These are phyloP conservation scores for Colletotrichum liaoningense DNA, from an alignment of 2,329 filamentous ascomycete species.

Conservation along the genomic window DNA sequence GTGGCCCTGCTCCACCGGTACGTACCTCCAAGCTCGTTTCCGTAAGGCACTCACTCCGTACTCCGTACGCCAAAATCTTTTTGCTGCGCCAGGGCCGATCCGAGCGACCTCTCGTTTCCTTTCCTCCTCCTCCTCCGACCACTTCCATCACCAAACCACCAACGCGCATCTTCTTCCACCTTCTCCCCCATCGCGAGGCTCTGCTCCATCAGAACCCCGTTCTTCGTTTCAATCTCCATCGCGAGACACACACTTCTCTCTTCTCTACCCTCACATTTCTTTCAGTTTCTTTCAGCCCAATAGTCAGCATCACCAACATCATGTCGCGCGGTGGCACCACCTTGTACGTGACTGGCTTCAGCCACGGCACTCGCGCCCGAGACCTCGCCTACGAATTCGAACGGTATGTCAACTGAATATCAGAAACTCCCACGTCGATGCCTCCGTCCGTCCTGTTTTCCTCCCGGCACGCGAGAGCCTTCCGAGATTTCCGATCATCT, in stretches of 20 bases:
- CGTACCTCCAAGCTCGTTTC: conserved; percentile 4
- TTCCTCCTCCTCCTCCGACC: conserved; percentile 23
- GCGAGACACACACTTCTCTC: background rate
- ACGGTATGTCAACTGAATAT: conserved; percentile 85
- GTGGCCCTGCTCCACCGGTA: background rate
- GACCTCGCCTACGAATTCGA: conserved; percentile 99
- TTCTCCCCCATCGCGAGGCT: conserved; percentile 4
- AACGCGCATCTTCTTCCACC: conserved; percentile 20
- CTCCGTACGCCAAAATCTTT: conserved; percentile 32
- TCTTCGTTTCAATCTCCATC: conserved; percentile 8
- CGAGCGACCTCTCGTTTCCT: conserved; percentile 26
- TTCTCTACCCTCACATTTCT: conserved; percentile 20
- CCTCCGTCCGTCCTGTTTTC: conserved; percentile 58
- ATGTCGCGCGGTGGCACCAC: conserved; percentile 97
- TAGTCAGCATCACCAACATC: conserved; percentile 41
- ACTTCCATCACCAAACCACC: conserved; percentile 28
- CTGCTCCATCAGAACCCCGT: conserved; percentile 31
- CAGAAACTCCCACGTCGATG: conserved; percentile 55
- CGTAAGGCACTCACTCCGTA: too few species aligned
- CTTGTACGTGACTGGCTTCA: conserved; percentile 98
- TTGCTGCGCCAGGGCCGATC: conserved; percentile 27
- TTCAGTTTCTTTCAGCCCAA: conserved; percentile 17
- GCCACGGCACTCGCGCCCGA: conserved; percentile 97
- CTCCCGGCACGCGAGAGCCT: conserved; percentile 42
- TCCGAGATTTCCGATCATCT: conserved; percentile 46